Conservation (phyloP, 768 basidiomycete genomes). For the Dendrothele bispora region DNA sequence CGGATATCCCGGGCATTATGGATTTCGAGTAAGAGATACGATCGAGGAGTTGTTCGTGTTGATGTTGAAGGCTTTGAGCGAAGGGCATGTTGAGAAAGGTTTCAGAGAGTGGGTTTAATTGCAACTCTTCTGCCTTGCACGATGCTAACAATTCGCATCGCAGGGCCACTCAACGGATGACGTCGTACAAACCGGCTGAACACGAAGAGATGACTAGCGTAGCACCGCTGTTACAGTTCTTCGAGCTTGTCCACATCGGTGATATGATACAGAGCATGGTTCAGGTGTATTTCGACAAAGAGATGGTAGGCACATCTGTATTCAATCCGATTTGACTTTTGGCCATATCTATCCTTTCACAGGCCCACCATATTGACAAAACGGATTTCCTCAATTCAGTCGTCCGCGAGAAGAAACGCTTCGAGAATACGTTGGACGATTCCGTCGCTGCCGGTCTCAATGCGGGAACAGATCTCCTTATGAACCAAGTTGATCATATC, state of each 20-base stretch:
- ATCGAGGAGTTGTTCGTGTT: constrained; percentile 93
- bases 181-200: constrained; percentile 84
- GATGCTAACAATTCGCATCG: too few relatives aligned
- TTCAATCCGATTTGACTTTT: not conserved
- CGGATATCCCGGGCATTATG: constrained; percentile 80
- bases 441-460: constrained; percentile 93
- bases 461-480: constrained; percentile 91
- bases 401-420: constrained; percentile 94
- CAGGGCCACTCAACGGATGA: constrained; percentile 91
- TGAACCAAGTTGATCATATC: constrained; percentile 97
- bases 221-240: constrained; percentile 93
- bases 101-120: constrained; percentile 72
- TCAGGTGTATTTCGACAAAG: constrained; percentile 98
- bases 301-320: constrained; percentile 59
- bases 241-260: constrained; percentile 94
- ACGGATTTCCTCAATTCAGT: constrained; percentile 93
- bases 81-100: constrained; percentile 77
- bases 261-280: constrained; percentile 98
- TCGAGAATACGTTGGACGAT: constrained; percentile 90
- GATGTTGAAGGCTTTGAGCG: constrained; percentile 73
- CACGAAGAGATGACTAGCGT: constrained; percentile 81
- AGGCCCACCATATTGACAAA: constrained; percentile 88
- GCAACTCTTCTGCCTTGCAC: constrained; percentile 17
- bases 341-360: not conserved
- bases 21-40: constrained; percentile 85